phyloP scores from a whole-genome alignment of 805 yeast genomes.

The Sugiyamaella lignohabitans region DNA sequence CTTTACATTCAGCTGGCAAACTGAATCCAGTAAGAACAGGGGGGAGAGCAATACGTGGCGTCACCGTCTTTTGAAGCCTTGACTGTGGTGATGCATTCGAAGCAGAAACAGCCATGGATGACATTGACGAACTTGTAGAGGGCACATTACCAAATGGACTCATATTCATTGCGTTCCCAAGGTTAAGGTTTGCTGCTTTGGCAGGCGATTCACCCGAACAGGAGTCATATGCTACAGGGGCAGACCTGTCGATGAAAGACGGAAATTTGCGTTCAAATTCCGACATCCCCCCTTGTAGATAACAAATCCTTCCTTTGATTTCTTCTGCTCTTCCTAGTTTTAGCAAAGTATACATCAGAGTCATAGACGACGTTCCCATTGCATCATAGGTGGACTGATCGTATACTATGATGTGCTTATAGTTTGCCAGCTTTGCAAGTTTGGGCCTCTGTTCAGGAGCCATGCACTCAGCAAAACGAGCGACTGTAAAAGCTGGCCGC shows the following conservation, averaged over 20 bases:
- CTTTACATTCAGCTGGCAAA: constrained; percentile 15
- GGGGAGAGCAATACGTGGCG: constrained; percentile 6
- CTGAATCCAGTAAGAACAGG: constrained; percentile 27
- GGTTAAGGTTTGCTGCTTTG: background rate
- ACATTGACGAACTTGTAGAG: constrained; percentile 4
- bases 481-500: constrained; percentile 62
- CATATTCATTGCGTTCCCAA: too few relatives aligned
- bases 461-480: constrained; percentile 33
- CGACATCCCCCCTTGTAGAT: constrained; percentile 25
- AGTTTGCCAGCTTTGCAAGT: constrained; percentile 22
- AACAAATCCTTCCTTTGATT: constrained; percentile 20
- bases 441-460: constrained; percentile 27
- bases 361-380: constrained; percentile 14
- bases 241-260: background rate
- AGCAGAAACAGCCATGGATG: background rate
- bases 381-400: constrained; percentile 33
- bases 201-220: background rate
- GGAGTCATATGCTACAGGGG: background rate
- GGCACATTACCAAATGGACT: constrained; percentile 1
- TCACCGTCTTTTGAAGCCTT: background rate
- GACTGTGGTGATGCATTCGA: background rate
- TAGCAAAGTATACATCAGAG: constrained; percentile 23
- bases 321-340: constrained; percentile 26
- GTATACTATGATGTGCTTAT: constrained; percentile 40
- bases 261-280: background rate